Conservation (phyloP, 2,329 filamentous ascomycete species). For the Dactylellina leptospora region DNA sequence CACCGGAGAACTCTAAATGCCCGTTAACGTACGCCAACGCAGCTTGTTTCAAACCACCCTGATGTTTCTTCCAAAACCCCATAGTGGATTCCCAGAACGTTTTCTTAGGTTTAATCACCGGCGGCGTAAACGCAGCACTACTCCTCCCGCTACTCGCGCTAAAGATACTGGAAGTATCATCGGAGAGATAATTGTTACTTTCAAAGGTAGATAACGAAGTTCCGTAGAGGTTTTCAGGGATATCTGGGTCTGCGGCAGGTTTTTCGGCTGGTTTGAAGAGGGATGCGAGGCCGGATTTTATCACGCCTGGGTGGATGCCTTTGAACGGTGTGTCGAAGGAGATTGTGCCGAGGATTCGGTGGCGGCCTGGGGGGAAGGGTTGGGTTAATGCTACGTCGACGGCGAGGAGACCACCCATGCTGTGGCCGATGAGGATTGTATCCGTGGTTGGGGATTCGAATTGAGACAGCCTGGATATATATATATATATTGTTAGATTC, state of each 20-base stretch:
- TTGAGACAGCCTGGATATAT: conserved; percentile 25
- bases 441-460: conserved; percentile 67
- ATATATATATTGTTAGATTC: neutral
- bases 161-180: conserved; percentile 3
- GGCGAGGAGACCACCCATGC: conserved; percentile 84
- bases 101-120: conserved; percentile 39
- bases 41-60: conserved; percentile 74
- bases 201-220: too few relatives aligned
- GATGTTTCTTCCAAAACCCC: conserved; percentile 85
- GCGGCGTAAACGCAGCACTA: conserved; percentile 8
- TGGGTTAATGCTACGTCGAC: conserved; percentile 77
- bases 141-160: conserved; percentile 3
- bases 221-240: conserved; percentile 25
- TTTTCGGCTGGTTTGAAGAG: conserved; percentile 70
- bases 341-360: conserved; percentile 78
- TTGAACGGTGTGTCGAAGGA: conserved; percentile 87
- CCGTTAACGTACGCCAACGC: conserved; percentile 78
- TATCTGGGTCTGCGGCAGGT: conserved; percentile 54
- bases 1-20: conserved; percentile 83
- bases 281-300: conserved; percentile 81
- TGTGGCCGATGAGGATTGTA: conserved; percentile 83
- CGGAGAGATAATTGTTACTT: neutral
- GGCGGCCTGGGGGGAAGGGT: conserved; percentile 52
- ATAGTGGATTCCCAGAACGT: conserved; percentile 62
- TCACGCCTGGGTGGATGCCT: conserved; percentile 86